Evolutionary conservation across 768 basidiomycete species (phyloP), one percentile per base, ranked within the genome.

Genomic region (Tylopilus plumbeoviolaceoides): DNA sequence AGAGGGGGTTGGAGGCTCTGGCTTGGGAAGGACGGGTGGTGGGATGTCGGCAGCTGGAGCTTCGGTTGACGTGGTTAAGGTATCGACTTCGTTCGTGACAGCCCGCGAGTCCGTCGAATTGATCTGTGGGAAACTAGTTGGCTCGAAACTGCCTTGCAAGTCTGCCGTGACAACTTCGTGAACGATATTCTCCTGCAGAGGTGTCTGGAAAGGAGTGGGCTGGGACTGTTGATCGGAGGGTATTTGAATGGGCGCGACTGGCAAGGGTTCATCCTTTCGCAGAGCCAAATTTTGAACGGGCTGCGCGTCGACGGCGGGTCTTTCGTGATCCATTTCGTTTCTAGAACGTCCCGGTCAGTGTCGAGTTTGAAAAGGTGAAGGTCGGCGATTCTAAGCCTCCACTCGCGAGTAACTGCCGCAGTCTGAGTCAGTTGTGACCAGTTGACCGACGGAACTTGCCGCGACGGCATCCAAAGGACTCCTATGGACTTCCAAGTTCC

Each of bases 401-500:
- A 33, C 38, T 20, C 33, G n/a, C 36, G 17, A 38, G 36, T 10
- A 42, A 4, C 25, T 15, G n/a, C 17, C 44, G 21, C 38, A 53
- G 50, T n/a, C n/a, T n/a, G n/a, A n/a, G n/a, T 47, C 21, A 42
- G 30, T 39, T 23, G 41, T 14, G 12, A 43, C 42, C 21, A 9
- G 11, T 5, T 23, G n/a, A n/a, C n/a, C 35, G 14, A 33, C 66
- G 66, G 69, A 58, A 51, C 53, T 70, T 70, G 64, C 67, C 69
- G 64, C 25, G 41, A 21, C 44, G 7, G 15, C 9, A 35, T n/a
- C 14, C 18, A 15, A 33, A 5, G 12, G 7, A 18, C 9, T 40
- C 20, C 39, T 30, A 60, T 66, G 49, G 54, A 55, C 20, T 54
- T 47, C 5, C 47, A 58, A 15, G 58, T 87, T 25, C 90, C 90